Evolutionary conservation across 176 grass and related monocot genomes (phyloP).

Genomic region (Pontederia paniculata): DNA sequence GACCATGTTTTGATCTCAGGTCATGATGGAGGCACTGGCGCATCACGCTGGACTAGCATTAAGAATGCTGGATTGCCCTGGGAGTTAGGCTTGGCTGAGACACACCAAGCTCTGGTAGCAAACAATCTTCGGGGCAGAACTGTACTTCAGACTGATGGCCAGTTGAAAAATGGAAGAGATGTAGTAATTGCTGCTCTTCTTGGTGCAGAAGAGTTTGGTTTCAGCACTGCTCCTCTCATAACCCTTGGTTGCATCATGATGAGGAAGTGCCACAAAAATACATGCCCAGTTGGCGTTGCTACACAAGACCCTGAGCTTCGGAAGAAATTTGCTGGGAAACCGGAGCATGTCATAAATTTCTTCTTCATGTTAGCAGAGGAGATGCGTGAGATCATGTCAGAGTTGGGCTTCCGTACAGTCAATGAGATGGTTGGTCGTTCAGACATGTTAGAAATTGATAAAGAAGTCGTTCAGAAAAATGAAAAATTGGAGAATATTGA

Average conservation of each 20-base stretch:
- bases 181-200: slow-evolving; percentile 89
- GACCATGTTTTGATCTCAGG: slow-evolving; percentile 99
- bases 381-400: slow-evolving; percentile 86
- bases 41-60: slow-evolving; percentile 97
- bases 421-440: slow-evolving; percentile 84
- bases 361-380: slow-evolving; percentile 99
- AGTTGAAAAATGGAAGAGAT: slow-evolving; percentile 94
- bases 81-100: slow-evolving; percentile 97
- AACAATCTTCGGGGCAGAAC: slow-evolving; percentile 87
- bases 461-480: slow-evolving; percentile 70
- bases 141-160: slow-evolving; percentile 89
- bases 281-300: slow-evolving; percentile 96
- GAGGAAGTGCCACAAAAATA: slow-evolving; percentile 94
- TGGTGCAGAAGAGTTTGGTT: slow-evolving; percentile 98
- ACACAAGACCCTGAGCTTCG: slow-evolving; percentile 96
- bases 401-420: slow-evolving; percentile 62
- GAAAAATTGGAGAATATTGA: slow-evolving; percentile 95
- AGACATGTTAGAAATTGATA: slow-evolving; percentile 90
- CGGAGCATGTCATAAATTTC: slow-evolving; percentile 97
- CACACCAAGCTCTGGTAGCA: slow-evolving; percentile 90
- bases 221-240: slow-evolving; percentile 94
- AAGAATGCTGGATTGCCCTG: slow-evolving; percentile 99
- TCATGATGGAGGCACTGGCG: slow-evolving; percentile 92
- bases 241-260: slow-evolving; percentile 99
- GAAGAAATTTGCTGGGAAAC: slow-evolving; percentile 86